A percentile compares a stretch with the other conserved stretches of the same genome.
phyloP scores from a whole-genome alignment of 2,329 filamentous ascomycete species.

The Microdochium paspali region DNA sequence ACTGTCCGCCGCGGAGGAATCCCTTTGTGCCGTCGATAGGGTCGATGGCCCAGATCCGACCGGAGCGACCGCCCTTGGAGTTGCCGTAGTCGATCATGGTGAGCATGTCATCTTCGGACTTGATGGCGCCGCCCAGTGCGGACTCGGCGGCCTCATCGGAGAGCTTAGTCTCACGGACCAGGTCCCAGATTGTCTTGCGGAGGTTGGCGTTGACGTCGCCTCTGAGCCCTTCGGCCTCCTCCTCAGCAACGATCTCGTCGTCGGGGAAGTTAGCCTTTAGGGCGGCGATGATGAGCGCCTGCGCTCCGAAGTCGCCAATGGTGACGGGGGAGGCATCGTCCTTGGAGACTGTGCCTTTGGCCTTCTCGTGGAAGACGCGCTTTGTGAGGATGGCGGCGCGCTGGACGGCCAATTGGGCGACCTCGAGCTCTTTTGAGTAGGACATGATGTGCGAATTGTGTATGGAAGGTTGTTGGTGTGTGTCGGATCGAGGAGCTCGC shows the following conservation, averaged over 20 bases:
- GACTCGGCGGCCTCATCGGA: constrained; percentile 55
- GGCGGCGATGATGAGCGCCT: constrained; percentile 89
- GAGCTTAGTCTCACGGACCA: constrained; percentile 66
- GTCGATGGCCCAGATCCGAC: constrained; percentile 91
- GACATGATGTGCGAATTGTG: constrained; percentile 20
- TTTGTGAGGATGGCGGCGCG: constrained; percentile 66
- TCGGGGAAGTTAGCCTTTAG: constrained; percentile 82
- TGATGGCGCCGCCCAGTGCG: constrained; percentile 60
- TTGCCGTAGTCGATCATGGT: constrained; percentile 58
- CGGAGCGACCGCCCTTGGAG: constrained; percentile 61
- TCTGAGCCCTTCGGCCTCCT: constrained; percentile 76
- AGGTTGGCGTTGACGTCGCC: constrained; percentile 55
- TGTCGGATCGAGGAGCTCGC: constrained; percentile 2
- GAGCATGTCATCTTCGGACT: constrained; percentile 57
- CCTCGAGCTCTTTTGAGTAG: constrained; percentile 61
- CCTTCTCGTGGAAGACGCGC: constrained; percentile 74
- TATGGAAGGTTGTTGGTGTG: neutral
- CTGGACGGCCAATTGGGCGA: constrained; percentile 69
- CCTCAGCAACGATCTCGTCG: constrained; percentile 90
- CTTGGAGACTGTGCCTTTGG: constrained; percentile 91
- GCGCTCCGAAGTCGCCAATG: constrained; percentile 94
- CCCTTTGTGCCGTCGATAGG: constrained; percentile 98
- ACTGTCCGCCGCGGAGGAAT: constrained; percentile 91
- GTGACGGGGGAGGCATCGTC: constrained; percentile 95
- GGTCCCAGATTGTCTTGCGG: constrained; percentile 70